Evolutionary conservation across 139 green algal species (phyloP).

Genomic region (Chlamydomonas schloesseri): DNA sequence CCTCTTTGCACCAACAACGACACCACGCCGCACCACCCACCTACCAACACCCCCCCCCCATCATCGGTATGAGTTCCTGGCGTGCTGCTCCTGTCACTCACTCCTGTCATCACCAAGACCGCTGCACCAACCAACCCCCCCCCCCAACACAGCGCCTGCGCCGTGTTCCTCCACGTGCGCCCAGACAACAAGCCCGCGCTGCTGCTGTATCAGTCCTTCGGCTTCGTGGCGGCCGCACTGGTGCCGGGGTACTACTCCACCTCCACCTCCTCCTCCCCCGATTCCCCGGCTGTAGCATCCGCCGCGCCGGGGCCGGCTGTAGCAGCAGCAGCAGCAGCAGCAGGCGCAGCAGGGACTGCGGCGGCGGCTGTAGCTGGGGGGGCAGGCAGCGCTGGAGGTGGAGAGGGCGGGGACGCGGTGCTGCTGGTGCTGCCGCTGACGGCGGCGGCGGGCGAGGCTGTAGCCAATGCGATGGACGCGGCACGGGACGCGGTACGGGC

Average conservation of each 20-base stretch:
- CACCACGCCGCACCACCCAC: too few species aligned
- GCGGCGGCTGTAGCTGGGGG: too few species aligned
- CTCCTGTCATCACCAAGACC: too few species aligned
- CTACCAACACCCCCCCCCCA: too few species aligned
- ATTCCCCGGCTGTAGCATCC: too few species aligned
- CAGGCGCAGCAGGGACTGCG: not conserved
- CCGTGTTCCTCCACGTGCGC: slow-evolving; percentile 42
- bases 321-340: not conserved
- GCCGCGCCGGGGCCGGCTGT: too few species aligned
- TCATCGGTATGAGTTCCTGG: too few species aligned
- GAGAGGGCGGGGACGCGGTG: slow-evolving; percentile 27
- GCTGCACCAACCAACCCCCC: too few species aligned
- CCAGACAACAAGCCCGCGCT: slow-evolving; percentile 16
- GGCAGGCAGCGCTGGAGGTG: too few species aligned
- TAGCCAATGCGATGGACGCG: not conserved
- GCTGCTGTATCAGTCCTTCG: slow-evolving; percentile 20
- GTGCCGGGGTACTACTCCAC: slow-evolving; percentile 12
- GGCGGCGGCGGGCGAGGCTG: slow-evolving; percentile 9
- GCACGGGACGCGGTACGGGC: not conserved
- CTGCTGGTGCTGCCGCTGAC: slow-evolving; percentile 45
- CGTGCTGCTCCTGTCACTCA: too few species aligned
- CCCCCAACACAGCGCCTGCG: slow-evolving; percentile 5
- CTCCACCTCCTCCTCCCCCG: too few species aligned
- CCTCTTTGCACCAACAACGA: too few species aligned
- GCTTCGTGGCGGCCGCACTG: slow-evolving; percentile 13